Evolutionary conservation across 2,329 filamentous ascomycete genomes (phyloP).

Genomic region (Penicillium sp.): DNA sequence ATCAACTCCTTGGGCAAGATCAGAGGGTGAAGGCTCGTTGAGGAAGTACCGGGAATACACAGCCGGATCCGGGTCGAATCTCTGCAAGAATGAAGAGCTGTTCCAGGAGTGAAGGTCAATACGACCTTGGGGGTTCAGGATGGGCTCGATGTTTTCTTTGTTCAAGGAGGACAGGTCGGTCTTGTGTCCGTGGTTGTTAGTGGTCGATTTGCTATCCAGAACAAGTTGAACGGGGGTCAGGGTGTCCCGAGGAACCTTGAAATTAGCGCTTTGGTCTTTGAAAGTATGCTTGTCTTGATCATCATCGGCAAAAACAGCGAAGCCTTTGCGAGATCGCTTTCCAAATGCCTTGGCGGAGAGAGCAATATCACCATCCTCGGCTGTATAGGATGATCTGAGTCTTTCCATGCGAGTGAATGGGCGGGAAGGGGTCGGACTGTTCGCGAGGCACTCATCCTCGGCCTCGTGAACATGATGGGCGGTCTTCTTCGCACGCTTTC

Average conservation of each 20-base stretch:
- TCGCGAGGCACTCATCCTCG: slow-evolving; percentile 14
- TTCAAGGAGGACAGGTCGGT: slow-evolving; percentile 13
- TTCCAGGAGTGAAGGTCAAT: slow-evolving; percentile 28
- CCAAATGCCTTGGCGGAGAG: slow-evolving; percentile 31
- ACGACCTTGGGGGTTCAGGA: slow-evolving; percentile 25
- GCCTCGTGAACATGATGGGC: slow-evolving; percentile 7
- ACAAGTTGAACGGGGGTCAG: slow-evolving; percentile 23
- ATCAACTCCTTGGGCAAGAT: slow-evolving; percentile 24
- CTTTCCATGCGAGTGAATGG: slow-evolving; percentile 18
- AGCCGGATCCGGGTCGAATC: slow-evolving; percentile 13
- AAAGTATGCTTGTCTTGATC: slow-evolving; percentile 3
- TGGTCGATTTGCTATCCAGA: slow-evolving; percentile 19
- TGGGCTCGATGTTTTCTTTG: slow-evolving; percentile 43
- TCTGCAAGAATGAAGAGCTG: slow-evolving; percentile 24
- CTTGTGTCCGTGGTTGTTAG: slow-evolving; percentile 12
- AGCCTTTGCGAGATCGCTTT: slow-evolving; percentile 28
- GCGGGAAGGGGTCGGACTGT: slow-evolving; percentile 19
- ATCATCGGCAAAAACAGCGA: slow-evolving; percentile 42
- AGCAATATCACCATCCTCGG: slow-evolving; percentile 35
- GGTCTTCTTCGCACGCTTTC: slow-evolving; percentile 24
- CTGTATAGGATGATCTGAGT: slow-evolving; percentile 20
- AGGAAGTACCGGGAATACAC: slow-evolving; percentile 30
- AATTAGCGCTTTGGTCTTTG: slow-evolving; percentile 9
- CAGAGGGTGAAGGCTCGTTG: slow-evolving; percentile 19
- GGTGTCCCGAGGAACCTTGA: slow-evolving; percentile 8